These are phyloP conservation scores for Nakazawaea molendinolei DNA, from an alignment of 805 yeast genomes.

Conservation along the genomic window DNA sequence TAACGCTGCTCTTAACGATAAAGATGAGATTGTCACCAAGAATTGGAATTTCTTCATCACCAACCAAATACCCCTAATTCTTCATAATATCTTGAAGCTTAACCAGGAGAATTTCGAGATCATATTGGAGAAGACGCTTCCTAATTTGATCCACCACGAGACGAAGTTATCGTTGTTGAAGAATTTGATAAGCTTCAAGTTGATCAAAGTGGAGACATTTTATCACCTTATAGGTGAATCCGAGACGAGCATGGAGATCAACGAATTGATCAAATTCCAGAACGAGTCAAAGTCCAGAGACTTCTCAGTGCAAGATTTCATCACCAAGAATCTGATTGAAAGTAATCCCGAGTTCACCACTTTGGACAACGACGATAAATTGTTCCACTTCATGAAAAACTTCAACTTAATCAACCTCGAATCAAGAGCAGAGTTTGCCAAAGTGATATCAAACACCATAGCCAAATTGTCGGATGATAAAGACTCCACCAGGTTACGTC, in stretches of 20 bases:
- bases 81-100: conserved; percentile 3
- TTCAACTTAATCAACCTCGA: conserved; percentile 33
- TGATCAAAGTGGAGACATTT: conserved; percentile 11
- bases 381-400: conserved; percentile 37
- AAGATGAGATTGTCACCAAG: neutral
- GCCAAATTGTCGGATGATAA: conserved; percentile 30
- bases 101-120: conserved; percentile 9
- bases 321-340: conserved; percentile 25
- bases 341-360: conserved; percentile 42
- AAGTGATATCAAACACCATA: conserved; percentile 26
- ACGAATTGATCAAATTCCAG: conserved; percentile 25
- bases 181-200: conserved; percentile 6
- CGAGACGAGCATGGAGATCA: conserved; percentile 24
- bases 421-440: conserved; percentile 36
- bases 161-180: conserved; percentile 4
- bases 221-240: conserved; percentile 7
- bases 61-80: conserved; percentile 7
- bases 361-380: conserved; percentile 42
- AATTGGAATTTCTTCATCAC: conserved; percentile 10
- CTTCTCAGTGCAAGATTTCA: conserved; percentile 21
- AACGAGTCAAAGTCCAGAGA: conserved; percentile 22
- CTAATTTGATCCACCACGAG: neutral
- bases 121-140: conserved; percentile 6
- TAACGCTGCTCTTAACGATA: neutral
- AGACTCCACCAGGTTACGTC: conserved; percentile 36